These are phyloP conservation scores for Populus davidiana DNA, from an alignment of 345 rosid species.

Conservation along the genomic window DNA sequence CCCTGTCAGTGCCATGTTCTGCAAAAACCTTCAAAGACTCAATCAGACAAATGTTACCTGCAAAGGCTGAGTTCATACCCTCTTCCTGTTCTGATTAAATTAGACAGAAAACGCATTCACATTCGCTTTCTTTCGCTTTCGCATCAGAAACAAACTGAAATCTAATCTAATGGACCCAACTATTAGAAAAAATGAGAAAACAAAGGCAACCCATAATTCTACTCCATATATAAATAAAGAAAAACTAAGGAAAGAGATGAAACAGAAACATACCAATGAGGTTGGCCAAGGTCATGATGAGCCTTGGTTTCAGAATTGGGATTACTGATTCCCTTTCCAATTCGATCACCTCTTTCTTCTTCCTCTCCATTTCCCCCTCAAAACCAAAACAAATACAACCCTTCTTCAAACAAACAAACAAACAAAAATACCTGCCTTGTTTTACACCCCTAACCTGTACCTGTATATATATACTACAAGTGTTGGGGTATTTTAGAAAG, in stretches of 20 bases:
- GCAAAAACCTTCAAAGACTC: constrained; percentile 12
- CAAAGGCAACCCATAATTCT: background rate
- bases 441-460: background rate
- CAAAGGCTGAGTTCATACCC: background rate
- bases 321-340: constrained; percentile 90
- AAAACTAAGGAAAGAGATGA: background rate
- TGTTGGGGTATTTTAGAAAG: background rate
- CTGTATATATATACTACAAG: no score
- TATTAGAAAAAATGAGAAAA: background rate
- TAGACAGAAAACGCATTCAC: background rate
- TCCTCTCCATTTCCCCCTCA: constrained; percentile 10
- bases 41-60: background rate
- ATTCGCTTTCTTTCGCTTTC: background rate
- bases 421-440: background rate
- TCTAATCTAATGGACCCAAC: background rate
- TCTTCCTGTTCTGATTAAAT: background rate
- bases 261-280: constrained; percentile 58
- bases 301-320: constrained; percentile 85
- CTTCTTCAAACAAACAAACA: background rate
- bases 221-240: no score
- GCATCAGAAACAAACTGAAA: background rate
- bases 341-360: constrained; percentile 66
- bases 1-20: constrained; percentile 67
- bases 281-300: constrained; percentile 87
- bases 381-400: background rate